phyloP scores from a whole-genome alignment of 306 rosid species.

The Prunus davidiana region DNA sequence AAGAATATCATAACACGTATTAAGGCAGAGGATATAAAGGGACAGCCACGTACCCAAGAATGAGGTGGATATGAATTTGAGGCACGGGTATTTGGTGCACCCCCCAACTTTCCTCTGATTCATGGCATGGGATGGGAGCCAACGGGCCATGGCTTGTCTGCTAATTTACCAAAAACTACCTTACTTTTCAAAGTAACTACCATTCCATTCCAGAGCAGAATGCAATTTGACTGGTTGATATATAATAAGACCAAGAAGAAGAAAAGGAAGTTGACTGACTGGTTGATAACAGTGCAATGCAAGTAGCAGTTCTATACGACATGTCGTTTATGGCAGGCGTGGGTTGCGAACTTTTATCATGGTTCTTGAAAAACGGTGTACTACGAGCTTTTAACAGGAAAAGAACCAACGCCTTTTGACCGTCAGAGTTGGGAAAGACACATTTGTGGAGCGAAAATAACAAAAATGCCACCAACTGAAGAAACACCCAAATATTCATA shows the following conservation, averaged over 20 bases:
- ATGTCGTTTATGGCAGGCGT: constrained; percentile 37
- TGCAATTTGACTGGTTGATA: background rate
- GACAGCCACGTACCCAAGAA: background rate
- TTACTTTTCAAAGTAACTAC: constrained; percentile 19
- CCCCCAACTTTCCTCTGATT: constrained; percentile 15
- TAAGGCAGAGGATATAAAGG: constrained; percentile 3
- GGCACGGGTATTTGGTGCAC: constrained; percentile 78
- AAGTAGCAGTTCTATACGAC: constrained; percentile 25
- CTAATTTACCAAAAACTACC: constrained; percentile 12
- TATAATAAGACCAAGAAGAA: background rate
- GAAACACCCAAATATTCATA: background rate
- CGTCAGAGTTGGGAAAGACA: constrained; percentile 25
- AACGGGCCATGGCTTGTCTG: background rate
- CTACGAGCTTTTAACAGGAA: constrained; percentile 40
- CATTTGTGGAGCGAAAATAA: background rate
- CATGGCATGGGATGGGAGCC: background rate
- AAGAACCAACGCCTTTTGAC: constrained; percentile 46
- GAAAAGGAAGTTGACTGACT: constrained; percentile 20
- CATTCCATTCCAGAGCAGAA: background rate
- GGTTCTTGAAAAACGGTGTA: constrained; percentile 41
- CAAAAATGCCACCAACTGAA: background rate
- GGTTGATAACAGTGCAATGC: constrained; percentile 3
- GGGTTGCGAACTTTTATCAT: constrained; percentile 17
- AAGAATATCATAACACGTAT: constrained; percentile 44
- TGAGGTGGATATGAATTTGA: constrained; percentile 49